A percentile compares a stretch with the other conserved stretches of the same genome.
phyloP scores from a whole-genome alignment of 2,329 filamentous ascomycete species.

The Fusarium sp. region DNA sequence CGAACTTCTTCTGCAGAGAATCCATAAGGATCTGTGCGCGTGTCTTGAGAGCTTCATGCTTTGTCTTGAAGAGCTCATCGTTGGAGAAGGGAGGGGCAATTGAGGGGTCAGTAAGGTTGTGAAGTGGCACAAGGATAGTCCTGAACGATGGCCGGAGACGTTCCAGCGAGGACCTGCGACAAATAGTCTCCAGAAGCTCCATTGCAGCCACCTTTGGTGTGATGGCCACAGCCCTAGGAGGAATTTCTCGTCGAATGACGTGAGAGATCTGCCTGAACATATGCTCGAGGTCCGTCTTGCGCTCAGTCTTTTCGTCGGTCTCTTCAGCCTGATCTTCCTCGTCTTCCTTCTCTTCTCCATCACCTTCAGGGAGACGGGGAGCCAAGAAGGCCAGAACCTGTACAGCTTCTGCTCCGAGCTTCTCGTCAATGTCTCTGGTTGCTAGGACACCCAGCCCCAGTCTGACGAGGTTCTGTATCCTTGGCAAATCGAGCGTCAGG shows the following conservation, averaged over 20 bases:
- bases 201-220: slow-evolving; percentile 81
- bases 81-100: slow-evolving; percentile 78
- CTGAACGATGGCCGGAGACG: slow-evolving; percentile 72
- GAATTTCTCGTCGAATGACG: slow-evolving; percentile 80
- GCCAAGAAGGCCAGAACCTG: slow-evolving; percentile 88
- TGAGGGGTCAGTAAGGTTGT: slow-evolving; percentile 84
- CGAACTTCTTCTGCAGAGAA: slow-evolving; percentile 84
- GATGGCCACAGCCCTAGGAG: slow-evolving; percentile 71
- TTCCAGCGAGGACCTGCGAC: slow-evolving; percentile 67
- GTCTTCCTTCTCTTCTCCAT: slow-evolving; percentile 52
- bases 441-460: slow-evolving; percentile 66
- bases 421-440: slow-evolving; percentile 73
- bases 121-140: slow-evolving; percentile 69
- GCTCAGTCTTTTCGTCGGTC: slow-evolving; percentile 55
- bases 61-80: slow-evolving; percentile 75
- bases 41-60: slow-evolving; percentile 76
- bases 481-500: slow-evolving; percentile 71
- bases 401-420: slow-evolving; percentile 80
- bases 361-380: slow-evolving; percentile 60
- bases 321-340: slow-evolving; percentile 59
- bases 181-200: slow-evolving; percentile 77
- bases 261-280: slow-evolving; percentile 82
- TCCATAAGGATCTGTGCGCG: slow-evolving; percentile 83
- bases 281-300: slow-evolving; percentile 68
- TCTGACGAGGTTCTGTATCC: slow-evolving; percentile 70